Conservation (phyloP, 495 filamentous ascomycete species). For the Daldinia bambusicola region DNA sequence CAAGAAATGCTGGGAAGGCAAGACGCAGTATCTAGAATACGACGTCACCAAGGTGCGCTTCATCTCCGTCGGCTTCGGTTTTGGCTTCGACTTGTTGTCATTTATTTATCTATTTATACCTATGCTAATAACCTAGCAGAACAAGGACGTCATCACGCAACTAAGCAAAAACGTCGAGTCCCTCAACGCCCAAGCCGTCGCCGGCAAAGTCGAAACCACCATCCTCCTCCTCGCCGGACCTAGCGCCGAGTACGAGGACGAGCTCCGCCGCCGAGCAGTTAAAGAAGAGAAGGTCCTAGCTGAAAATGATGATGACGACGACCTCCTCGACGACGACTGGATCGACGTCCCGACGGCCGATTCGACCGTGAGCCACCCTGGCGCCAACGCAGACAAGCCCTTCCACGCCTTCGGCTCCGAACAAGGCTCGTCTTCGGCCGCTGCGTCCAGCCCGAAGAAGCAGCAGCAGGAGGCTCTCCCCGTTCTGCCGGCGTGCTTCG, state of each 20-base stretch:
- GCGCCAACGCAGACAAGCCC: constrained; percentile 33
- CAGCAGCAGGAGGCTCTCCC: no score
- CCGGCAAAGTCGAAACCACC: constrained; percentile 57
- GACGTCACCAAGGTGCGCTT: constrained; percentile 52
- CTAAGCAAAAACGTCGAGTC: constrained; percentile 51
- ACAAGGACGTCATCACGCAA: constrained; percentile 44
- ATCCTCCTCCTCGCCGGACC: constrained; percentile 54
- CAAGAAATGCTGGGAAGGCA: constrained; percentile 57
- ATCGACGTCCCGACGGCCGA: constrained; percentile 40
- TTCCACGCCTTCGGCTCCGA: constrained; percentile 43
- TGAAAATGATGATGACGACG: constrained; percentile 36
- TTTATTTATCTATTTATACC: no score
- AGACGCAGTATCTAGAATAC: constrained; percentile 56
- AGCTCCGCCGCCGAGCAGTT: constrained; percentile 52
- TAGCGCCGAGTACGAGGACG: constrained; percentile 42
- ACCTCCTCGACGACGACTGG: not conserved
- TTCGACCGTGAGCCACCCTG: constrained; percentile 27
- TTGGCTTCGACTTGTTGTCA: no score
- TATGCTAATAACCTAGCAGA: constrained; percentile 31
- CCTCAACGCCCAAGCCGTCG: constrained; percentile 46
- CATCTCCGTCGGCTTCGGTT: not conserved
- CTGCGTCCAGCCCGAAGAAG: constrained; percentile 33
- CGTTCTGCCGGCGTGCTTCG: constrained; percentile 79
- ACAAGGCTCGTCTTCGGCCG: constrained; percentile 18
- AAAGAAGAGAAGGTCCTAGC: constrained; percentile 49